Conservation (phyloP, 441 rosid species). For the Syzygium malaccense region DNA sequence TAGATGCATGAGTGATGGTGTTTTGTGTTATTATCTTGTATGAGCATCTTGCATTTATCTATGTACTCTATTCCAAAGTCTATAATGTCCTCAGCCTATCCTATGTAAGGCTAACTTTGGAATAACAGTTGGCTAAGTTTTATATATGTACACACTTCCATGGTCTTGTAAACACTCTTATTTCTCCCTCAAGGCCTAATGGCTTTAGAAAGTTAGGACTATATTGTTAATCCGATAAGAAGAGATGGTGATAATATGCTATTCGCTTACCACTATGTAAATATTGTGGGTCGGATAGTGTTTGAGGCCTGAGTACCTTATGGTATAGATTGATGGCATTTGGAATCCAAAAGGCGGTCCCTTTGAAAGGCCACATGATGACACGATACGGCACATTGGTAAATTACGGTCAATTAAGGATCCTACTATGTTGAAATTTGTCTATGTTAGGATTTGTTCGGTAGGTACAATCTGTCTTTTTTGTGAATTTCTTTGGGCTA, state of each 20-base stretch:
- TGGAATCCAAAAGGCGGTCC: not conserved
- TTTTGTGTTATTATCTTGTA: not conserved
- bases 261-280: too few relatives aligned
- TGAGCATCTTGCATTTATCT: accelerated
- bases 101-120: not conserved
- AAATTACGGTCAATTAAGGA: not conserved
- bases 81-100: not conserved
- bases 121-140: not conserved
- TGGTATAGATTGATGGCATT: not conserved
- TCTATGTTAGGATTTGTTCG: not conserved
- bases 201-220: too few relatives aligned
- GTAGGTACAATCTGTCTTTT: not conserved
- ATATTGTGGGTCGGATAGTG: not conserved
- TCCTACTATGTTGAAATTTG: not conserved
- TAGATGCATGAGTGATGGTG: not conserved
- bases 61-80: accelerated
- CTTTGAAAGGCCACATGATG: not conserved
- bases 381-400: not conserved
- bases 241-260: too few relatives aligned
- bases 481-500: not conserved
- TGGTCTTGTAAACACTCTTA: too few relatives aligned
- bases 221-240: too few relatives aligned
- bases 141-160: too few relatives aligned
- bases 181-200: too few relatives aligned
- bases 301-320: not conserved